Base-by-base conservation (phyloP, 768 basidiomycete species). In the Amanita rubescens region DNA sequence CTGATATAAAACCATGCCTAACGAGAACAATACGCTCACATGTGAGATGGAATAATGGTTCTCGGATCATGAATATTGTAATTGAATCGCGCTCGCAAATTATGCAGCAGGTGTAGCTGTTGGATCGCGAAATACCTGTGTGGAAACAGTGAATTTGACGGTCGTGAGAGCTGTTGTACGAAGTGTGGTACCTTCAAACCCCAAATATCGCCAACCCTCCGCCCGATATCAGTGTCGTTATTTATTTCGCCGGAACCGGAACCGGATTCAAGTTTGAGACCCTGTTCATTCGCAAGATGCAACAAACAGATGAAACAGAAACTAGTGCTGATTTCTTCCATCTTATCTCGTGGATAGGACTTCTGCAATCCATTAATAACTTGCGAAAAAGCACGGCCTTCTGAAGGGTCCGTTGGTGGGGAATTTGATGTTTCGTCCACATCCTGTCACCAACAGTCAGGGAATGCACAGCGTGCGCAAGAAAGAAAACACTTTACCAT, bases 291-390 rank as follows among this genome's bases (percentile, higher is more conserved):
- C 15, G 95, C 95, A 41, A 98, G 71, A 72, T 98, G 96, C 15
- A 99, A 73, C 22, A 98, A 73, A 63, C 96, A 98, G 66, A 98
- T 99, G 74, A 98, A 99, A 67, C 95, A 98, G 82, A 95, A 98
- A 58, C 92, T 95, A 14, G 96, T 98, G 66, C 94, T 96, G 65
- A 98, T 96, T 58, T 99, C 96, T 37, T 87, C 87, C 87, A 98
- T 89, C 74, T 95, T 97, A 39, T 97, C 94, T 55, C 72, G 71
- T 0, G 95, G 93, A 67, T 98, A 98, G 5, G 87, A 81, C 49
- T 71, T 76, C 59, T 89, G 83, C 32, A 99, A 77, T 15, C 84
- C 84, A 1, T 83, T 77, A 59, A 98, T 90, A 58, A 98, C 94
- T 52, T 82, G 78, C 53, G 81, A 81, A 66, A 93, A 93, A 51